Evolutionary conservation across 306 rosid species (phyloP), one percentile per base, ranked within the genome.

Genomic region (Cicer chorassanicum): DNA sequence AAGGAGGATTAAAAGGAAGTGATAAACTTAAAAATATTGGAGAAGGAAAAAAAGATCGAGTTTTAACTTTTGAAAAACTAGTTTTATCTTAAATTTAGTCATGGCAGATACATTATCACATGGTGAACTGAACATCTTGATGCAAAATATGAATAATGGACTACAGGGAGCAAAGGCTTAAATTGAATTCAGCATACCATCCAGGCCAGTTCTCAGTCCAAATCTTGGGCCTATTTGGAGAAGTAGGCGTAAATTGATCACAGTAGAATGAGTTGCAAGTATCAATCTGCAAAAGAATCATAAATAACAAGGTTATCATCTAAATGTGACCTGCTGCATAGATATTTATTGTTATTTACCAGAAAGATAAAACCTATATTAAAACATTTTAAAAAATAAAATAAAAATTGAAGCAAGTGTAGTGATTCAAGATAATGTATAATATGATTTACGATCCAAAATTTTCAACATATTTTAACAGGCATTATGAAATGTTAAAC

Each of bases 171-270:
- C 16, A 64, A 71, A 59, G 61, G 48, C 72, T 41, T 19, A 51
- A 36, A 51, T 9, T 15, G 61, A 80, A 70, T 57, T 55, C 57
- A 65, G 68, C 82, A 70, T 89, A 93, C 98, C 98, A 93, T 82
- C 98, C 98, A 48, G 98, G 97, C 97, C 97, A 93, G 78, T 93
- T 93, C 77, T 93, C 98, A 24, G 98, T 93, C 98, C 98, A 93
- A 48, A 93, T 85, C 87, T 88, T 93, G 44, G 98, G 98, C 72
- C 90, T 91, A 70, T 87, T 81, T 51, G 96, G 97, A 76, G 86
- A 93, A 39, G 86, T 91, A 57, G 98, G 97, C 10, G 77, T 89
- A 81, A 93, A 93, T 39, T 87, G 85, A 78, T 93, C 98, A 65
- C 98, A 93, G 83, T 91, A 93, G 84, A 93, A 93, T 59, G 92